Base-by-base conservation (phyloP, 2,329 filamentous ascomycete species). In the Clonostachys chloroleuca region DNA sequence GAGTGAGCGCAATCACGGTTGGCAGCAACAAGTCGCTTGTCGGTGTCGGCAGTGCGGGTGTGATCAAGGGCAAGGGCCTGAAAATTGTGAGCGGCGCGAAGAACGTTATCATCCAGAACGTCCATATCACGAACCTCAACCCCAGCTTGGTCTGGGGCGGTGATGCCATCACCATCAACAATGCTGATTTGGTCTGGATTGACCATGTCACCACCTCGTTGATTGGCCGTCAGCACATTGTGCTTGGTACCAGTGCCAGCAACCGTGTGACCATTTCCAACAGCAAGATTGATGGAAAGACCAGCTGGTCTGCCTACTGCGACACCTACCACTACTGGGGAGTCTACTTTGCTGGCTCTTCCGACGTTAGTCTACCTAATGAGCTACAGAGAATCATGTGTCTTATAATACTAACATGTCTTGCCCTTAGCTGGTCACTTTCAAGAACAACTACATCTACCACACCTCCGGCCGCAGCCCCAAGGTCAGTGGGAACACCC, bases 81-180 rank as follows among this genome's bases (percentile, higher is more conserved):
- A 72, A 75, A 33, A 69, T 78, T 16, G 65, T 69, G 47, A 66
- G 66, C 47, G 68, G 68, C 18, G 70, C 60, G 58, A 62, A 58
- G 51, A 81, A 83, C 61, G 64, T 85, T 58, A 83, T 84, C 58
- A 76, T 83, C 59, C 80, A 80, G 68, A 81, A 79, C 63, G 64
- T 80, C 47, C 69, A 74, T 45, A 70, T 81, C 56, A 78, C 75
- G 44, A 65, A 78, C 6, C 63, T 82, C 44, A 81, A 82, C 67
- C 70, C 77, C 16, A 57, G 76, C 58, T 77, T 79, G 54, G 75
- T 82, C 54, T 82, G 78, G 78, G 78, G 78, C 47, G 78, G 78
- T 46, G 78, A 81, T 57, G 78, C 73, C 36, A 78, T 82, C 58
- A 78, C 75, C 40, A 59, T 81, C 8, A 65, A 77, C 47, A 63